Base-by-base conservation (phyloP, 352 stramenopile species). In the Thalassiosira mediterranea region DNA sequence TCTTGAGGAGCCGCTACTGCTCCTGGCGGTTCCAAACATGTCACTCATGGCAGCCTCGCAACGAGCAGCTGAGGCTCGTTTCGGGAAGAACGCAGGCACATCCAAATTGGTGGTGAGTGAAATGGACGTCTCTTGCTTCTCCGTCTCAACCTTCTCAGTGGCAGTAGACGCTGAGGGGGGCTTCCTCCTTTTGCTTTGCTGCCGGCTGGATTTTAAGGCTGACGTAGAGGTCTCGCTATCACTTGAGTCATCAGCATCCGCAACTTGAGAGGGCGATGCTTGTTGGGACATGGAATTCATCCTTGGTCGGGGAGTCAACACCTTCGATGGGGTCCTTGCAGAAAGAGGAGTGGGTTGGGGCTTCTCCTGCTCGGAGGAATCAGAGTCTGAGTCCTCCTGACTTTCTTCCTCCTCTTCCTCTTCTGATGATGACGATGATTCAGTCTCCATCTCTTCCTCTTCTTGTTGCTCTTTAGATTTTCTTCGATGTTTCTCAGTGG, bases 11-110 rank as follows among this genome's bases (percentile, higher is more conserved):
- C n/a, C n/a, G 15, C 11, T 51, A 19, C 52, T 40, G 38, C 17
- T 74, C 10, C 52, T 59, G 21, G 26, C 19, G 10, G 15, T 25
- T 3, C 51, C 64, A 32, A 84, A 62, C 53, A 84, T 76, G 17
- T 80, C 54, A 3, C 70, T 46, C 47, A 77, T 84, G 15, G 71
- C 70, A 68, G 61, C 71, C 62, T 84, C 76, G 11, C 69, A 71
- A 21, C 69, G 76, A 15, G 71, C 76, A 4, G 76, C 76, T 29
- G 76, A 75, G 37, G 70, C 61, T 25, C 76, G 64, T 44, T 81
- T 84, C 25, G 76, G 76, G 31, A 84, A 63, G 26, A 72, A 76
- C 4, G 31, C 53, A 48, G 70, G 59, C n/a, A 26, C 42, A 48
- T 23, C 56, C 38, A 54, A 4, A 53, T 40, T 48, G 63, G 42